A percentile compares a stretch with the other conserved stretches of the same genome.
phyloP scores from a whole-genome alignment of 768 basidiomycete genomes.

The Vishniacozyma victoriae region DNA sequence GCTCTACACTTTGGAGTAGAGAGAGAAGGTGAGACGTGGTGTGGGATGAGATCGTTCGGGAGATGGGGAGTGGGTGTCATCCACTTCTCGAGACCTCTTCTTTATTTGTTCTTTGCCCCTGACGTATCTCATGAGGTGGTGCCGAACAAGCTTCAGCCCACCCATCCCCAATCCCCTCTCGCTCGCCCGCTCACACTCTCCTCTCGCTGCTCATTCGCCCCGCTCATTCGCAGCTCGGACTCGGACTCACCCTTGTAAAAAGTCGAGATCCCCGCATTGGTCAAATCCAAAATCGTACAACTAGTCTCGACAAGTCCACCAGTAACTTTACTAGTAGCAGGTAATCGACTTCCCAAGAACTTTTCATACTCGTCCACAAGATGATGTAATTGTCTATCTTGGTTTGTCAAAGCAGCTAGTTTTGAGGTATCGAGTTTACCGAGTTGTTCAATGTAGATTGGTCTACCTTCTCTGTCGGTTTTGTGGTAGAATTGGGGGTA shows the following conservation, averaged over 20 bases:
- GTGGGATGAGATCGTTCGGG: no score
- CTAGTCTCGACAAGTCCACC: constrained; percentile 92
- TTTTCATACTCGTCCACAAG: constrained; percentile 92
- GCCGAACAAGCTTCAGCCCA: no score
- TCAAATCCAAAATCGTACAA: constrained; percentile 94
- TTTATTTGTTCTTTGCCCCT: no score
- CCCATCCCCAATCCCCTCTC: background rate
- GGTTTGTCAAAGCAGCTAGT: constrained; percentile 73
- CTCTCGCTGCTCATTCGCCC: background rate
- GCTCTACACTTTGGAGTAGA: background rate
- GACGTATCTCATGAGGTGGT: no score
- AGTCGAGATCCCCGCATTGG: constrained; percentile 57
- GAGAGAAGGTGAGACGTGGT: background rate
- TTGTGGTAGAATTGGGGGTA: constrained; percentile 97
- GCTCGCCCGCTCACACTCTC: background rate
- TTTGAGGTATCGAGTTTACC: constrained; percentile 81
- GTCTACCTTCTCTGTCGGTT: constrained; percentile 91
- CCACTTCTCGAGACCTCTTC: no score
- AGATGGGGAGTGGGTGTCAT: no score
- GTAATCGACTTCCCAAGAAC: constrained; percentile 70
- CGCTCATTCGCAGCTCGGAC: background rate
- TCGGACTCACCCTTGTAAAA: constrained; percentile 62
- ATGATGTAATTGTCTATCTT: constrained; percentile 78
- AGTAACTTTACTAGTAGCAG: constrained; percentile 58
- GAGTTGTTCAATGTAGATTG: constrained; percentile 88